Conservation (phyloP, 2,329 filamentous ascomycete species). For the Domatiomyces catenatus region DNA sequence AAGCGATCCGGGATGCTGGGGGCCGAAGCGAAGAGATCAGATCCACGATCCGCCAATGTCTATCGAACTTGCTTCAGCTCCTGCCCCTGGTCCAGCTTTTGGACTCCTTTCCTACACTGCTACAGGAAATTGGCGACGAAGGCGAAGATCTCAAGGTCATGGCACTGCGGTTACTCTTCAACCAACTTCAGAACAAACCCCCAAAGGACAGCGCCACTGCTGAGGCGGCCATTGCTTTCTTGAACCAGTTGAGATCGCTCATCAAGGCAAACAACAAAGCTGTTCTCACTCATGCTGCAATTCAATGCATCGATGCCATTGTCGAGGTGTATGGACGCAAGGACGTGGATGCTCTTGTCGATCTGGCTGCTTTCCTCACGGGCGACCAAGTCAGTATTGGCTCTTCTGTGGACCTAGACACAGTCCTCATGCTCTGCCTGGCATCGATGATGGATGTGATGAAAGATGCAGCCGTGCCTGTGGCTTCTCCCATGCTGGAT, state of each 20-base stretch:
- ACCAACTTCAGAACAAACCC: conserved; percentile 58
- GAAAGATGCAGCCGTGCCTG: conserved; percentile 67
- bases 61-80: conserved; percentile 68
- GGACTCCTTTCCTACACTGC: conserved; percentile 66
- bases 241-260: conserved; percentile 62
- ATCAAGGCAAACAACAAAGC: conserved; percentile 58
- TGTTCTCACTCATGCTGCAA: conserved; percentile 66
- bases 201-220: conserved; percentile 41
- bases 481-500: conserved; percentile 62
- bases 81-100: conserved; percentile 80
- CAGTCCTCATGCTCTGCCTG: conserved; percentile 53
- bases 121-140: conserved; percentile 50
- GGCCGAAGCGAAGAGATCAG: conserved; percentile 15
- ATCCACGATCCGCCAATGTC: conserved; percentile 44
- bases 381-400: background rate
- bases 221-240: conserved; percentile 38
- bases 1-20: conserved; percentile 8
- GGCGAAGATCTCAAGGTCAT: conserved; percentile 59
- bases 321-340: conserved; percentile 92
- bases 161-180: conserved; percentile 65
- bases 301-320: conserved; percentile 84
- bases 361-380: conserved; percentile 1
- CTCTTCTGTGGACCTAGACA: background rate
- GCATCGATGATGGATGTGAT: conserved; percentile 81
- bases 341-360: conserved; percentile 43